Evolutionary conservation across 108 stramenopile genomes (phyloP).

Genomic region (Skeletonema potamos): DNA sequence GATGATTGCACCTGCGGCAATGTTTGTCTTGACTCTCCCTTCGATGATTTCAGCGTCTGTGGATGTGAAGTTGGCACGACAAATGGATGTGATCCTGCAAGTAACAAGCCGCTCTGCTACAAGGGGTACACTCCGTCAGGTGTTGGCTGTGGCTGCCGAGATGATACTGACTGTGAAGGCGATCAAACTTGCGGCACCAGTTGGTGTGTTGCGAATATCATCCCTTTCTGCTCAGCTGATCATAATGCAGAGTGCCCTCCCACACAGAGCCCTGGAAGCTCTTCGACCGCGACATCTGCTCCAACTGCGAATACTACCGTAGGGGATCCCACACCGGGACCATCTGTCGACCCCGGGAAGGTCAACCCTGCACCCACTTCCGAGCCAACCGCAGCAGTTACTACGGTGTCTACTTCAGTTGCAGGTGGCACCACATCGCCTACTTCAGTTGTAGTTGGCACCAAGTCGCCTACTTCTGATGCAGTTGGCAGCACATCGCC

Average conservation of each 20-base stretch:
- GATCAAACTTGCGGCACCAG: neutral
- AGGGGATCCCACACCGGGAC: neutral
- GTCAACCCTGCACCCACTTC: neutral
- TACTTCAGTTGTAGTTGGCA: neutral
- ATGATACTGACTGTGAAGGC: neutral
- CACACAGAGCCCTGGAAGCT: neutral
- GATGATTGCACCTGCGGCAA: neutral
- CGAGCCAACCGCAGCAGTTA: neutral
- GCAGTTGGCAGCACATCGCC: too few relatives aligned
- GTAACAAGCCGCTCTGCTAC: neutral
- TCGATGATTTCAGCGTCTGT: neutral
- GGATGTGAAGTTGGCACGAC: neutral
- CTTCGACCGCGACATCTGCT: neutral
- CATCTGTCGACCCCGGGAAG: too few relatives aligned
- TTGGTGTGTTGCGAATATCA: neutral
- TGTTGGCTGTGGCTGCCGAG: neutral
- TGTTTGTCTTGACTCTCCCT: neutral
- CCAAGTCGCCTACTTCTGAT: too few relatives aligned
- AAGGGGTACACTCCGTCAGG: neutral
- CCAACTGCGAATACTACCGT: neutral
- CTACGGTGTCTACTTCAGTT: neutral
- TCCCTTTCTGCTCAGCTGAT: neutral
- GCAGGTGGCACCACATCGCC: neutral
- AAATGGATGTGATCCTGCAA: neutral
- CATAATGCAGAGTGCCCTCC: neutral